phyloP scores from a whole-genome alignment of 257 asterid species.

The Salvia rosmarinus region DNA sequence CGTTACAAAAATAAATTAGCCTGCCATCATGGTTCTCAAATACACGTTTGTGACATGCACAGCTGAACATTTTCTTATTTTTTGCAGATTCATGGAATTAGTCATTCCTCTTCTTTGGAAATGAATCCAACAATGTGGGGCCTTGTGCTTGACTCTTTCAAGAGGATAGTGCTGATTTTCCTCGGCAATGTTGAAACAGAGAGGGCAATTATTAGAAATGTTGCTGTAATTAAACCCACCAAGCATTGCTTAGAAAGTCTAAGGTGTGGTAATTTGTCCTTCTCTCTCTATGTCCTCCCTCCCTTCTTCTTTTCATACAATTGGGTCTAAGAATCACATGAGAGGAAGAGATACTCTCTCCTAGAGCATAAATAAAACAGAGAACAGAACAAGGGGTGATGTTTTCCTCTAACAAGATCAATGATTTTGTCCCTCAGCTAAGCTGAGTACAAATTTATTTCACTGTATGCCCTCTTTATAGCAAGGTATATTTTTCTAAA shows the following conservation, averaged over 20 bases:
- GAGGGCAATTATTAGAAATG: constrained; percentile 38
- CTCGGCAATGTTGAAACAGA: constrained; percentile 45
- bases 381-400: no score
- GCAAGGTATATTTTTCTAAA: background rate
- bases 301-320: constrained; percentile 2
- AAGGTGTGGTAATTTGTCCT: constrained; percentile 50
- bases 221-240: constrained; percentile 51
- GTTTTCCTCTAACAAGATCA: no score
- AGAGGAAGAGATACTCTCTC: background rate
- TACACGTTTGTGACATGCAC: constrained; percentile 20
- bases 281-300: background rate
- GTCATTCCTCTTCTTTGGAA: constrained; percentile 48
- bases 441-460: background rate
- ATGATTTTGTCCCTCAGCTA: no score
- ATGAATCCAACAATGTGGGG: constrained; percentile 63
- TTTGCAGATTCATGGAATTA: constrained; percentile 63
- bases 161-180: constrained; percentile 51
- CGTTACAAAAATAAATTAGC: background rate
- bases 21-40: background rate
- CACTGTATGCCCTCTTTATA: background rate
- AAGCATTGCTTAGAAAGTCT: constrained; percentile 67
- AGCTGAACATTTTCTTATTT: constrained; percentile 30
- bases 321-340: background rate
- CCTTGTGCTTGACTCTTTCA: constrained; percentile 54
- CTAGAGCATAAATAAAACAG: background rate